Percentiles rank a stretch among this genome's conserved stretches.
Conservation (phyloP, 371 early-diverging fungal genomes). For the Fennellomyces sp. region DNA sequence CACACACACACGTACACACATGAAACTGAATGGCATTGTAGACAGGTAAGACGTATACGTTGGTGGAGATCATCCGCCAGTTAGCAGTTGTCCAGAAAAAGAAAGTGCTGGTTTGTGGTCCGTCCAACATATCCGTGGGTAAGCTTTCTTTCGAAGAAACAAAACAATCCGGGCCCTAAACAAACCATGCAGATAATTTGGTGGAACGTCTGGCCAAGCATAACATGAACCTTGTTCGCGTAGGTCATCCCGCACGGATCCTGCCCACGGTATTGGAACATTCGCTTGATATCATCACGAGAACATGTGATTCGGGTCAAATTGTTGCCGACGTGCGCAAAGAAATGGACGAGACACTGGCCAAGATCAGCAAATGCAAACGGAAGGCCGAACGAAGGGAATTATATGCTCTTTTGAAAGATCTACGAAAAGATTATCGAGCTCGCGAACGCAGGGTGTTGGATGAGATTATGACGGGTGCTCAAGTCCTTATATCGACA, state of each 20-base stretch:
- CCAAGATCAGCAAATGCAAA: conserved; percentile 65
- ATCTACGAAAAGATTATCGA: conserved; percentile 75
- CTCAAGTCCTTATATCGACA: conserved; percentile 67
- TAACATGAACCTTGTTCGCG: conserved; percentile 71
- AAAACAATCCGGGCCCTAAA: not conserved
- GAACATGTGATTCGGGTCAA: conserved; percentile 76
- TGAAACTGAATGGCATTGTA: conserved; percentile 17
- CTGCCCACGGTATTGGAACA: conserved; percentile 72
- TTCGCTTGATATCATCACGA: conserved; percentile 71
- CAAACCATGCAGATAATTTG: conserved; percentile 65
- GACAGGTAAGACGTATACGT: conserved; percentile 94
- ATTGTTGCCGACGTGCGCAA: conserved; percentile 77
- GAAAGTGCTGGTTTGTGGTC: conserved; percentile 90
- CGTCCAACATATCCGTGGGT: conserved; percentile 93
- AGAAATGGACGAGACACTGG: conserved; percentile 79
- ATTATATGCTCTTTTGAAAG: conserved; percentile 69
- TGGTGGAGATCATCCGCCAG: conserved; percentile 88
- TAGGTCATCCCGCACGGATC: conserved; percentile 89
- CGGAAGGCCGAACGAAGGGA: conserved; percentile 66
- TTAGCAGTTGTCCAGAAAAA: conserved; percentile 62
- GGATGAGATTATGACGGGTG: conserved; percentile 60
- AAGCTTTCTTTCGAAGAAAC: conserved; percentile 16
- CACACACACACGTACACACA: too few species aligned
- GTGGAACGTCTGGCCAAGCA: conserved; percentile 75
- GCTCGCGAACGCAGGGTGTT: conserved; percentile 75